Evolutionary conservation across 805 yeast genomes (phyloP), one percentile per base, ranked within the genome.

Genomic region (Hanseniaspora jakobsenii): DNA sequence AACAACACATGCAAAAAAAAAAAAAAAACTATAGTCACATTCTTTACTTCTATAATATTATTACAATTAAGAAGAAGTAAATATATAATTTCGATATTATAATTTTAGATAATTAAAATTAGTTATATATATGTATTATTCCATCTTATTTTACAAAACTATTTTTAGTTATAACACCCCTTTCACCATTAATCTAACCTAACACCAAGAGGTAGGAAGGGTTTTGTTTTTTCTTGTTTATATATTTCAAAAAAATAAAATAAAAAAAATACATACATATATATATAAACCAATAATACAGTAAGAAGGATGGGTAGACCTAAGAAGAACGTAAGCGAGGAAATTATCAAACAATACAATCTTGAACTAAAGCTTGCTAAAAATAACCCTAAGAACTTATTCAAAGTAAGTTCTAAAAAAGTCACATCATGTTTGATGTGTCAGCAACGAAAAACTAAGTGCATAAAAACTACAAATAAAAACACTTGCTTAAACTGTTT

Each of bases 401-500:
- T 61, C 29, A 52, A 52, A 16, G 75, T 71, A 48, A 73, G 71
- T 53, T 72, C 68, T 49, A 74, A 76, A 5, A 65, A 79, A 42
- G 72, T 77, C 9, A 69, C 77, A 5, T 70, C 78, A 2, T 75
- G 80, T 52, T 58, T 67, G 31, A 53, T 74, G 18, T 75, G 80
- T 48, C 76, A 74, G 51, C 70, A 71, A 55, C 58, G 78, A 39
- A 74, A 74, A 52, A 78, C 75, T 52, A 72, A 73, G 53, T 77
- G 84, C 60, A 82, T 78, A 51, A 81, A 76, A 46, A 64, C 78
- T 38, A 57, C 70, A 10, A 41, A 41, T 23, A 31, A 41, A 21
- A 83, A 83, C 6, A 66, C 74, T 38, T 77, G 84, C 53, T 73
- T 81, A 4, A 75, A 77, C 32, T 78, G 84, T 60, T 60, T 77